A percentile compares a stretch with the other conserved stretches of the same genome.
These are phyloP conservation scores for Solanum hybrid DNA, from an alignment of 305 asterid genomes.

Conservation along the genomic window DNA sequence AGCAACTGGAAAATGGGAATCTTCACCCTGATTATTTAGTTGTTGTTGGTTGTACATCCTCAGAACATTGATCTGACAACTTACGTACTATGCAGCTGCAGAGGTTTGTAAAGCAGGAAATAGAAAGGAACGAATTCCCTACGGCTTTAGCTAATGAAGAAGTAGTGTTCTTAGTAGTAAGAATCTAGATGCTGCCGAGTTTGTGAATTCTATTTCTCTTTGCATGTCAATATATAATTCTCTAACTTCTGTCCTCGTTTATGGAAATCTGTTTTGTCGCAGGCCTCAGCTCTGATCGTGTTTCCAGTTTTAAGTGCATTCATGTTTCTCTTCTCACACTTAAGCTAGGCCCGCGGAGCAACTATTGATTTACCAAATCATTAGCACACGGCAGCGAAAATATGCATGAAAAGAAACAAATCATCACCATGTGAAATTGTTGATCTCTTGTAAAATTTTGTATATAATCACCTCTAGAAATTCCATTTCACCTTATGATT, in stretches of 20 bases:
- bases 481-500: neutral
- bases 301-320: constrained; percentile 52
- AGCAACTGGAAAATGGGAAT: neutral
- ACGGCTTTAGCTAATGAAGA: constrained; percentile 61
- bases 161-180: constrained; percentile 71
- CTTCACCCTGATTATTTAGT: neutral
- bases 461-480: neutral
- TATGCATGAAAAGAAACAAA: neutral
- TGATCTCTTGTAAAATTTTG: neutral
- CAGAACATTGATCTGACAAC: neutral
- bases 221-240: neutral
- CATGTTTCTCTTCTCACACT: constrained; percentile 39
- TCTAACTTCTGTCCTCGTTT: constrained; percentile 1
- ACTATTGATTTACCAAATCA: neutral
- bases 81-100: constrained; percentile 38
- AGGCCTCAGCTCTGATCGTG: constrained; percentile 64
- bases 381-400: neutral
- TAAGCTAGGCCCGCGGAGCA: constrained; percentile 20
- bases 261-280: constrained; percentile 19
- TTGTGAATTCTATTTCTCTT: neutral
- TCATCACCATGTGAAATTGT: neutral
- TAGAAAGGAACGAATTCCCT: constrained; percentile 42
- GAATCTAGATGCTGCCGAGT: neutral
- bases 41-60: neutral
- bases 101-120: constrained; percentile 40